Evolutionary conservation across 108 stramenopile species (phyloP).

Genomic region (Nannochloropsis gaditana): DNA sequence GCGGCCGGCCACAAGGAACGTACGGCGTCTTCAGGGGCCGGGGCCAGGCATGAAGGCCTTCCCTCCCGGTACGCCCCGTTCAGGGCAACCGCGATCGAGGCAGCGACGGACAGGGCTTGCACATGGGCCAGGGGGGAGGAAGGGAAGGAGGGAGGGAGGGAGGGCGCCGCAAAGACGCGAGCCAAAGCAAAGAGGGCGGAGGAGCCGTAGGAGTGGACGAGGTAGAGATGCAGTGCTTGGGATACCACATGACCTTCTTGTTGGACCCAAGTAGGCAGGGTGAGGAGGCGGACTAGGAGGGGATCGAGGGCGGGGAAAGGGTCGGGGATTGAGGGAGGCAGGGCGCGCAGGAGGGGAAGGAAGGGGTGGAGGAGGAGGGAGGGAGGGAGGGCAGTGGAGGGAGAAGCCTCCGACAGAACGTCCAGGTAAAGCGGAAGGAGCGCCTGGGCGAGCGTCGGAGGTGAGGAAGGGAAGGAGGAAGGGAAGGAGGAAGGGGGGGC

Average conservation of each 20-base stretch:
- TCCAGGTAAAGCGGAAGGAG: slow-evolving; percentile 1
- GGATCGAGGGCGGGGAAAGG: neutral
- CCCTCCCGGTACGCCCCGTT: neutral
- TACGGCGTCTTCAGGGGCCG: no score
- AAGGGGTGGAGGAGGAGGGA: neutral
- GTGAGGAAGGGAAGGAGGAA: neutral
- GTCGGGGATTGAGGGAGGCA: neutral
- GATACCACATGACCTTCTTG: neutral
- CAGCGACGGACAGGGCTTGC: neutral
- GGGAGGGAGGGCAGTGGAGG: neutral
- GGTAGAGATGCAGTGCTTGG: neutral
- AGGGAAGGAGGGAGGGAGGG: slow-evolving; percentile 2
- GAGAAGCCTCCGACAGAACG: neutral
- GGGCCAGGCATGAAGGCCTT: neutral
- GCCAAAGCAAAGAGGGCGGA: neutral
- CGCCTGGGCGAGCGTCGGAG: neutral
- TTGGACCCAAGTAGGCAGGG: neutral
- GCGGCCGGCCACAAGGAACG: neutral
- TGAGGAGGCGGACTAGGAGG: neutral
- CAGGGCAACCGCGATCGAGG: neutral
- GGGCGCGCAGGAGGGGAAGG: neutral
- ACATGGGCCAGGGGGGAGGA: neutral
- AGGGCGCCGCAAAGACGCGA: neutral
- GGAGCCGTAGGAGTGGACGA: neutral
- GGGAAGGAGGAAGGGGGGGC: neutral